Conservation (phyloP, 352 stramenopile genomes). For the Saprolegnia diclina region DNA sequence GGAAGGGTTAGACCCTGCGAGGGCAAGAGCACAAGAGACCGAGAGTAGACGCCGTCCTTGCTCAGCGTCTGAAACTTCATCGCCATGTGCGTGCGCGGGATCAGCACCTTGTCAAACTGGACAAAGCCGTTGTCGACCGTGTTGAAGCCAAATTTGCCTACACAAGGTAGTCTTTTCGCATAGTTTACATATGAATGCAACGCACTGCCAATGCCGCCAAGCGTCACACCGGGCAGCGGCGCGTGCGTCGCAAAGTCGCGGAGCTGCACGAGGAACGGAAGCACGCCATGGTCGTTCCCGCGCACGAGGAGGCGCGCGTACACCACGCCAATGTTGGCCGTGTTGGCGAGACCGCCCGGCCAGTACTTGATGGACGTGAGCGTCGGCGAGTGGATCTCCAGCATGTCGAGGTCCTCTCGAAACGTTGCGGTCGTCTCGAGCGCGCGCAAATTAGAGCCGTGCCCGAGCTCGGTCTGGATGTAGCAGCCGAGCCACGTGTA, state of each 20-base stretch:
- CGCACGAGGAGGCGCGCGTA: constrained; percentile 89
- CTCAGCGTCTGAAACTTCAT: constrained; percentile 23
- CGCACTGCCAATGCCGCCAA: constrained; percentile 53
- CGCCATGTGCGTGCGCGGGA: constrained; percentile 65
- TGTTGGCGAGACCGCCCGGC: constrained; percentile 73
- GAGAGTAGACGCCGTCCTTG: constrained; percentile 16
- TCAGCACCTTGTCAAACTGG: constrained; percentile 65
- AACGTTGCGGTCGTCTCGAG: constrained; percentile 96
- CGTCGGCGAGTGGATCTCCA: constrained; percentile 93
- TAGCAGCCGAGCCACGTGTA: constrained; percentile 55
- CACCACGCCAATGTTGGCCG: constrained; percentile 92
- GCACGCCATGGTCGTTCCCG: constrained; percentile 81
- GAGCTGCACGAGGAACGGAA: constrained; percentile 95
- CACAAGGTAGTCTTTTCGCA: too few relatives aligned
- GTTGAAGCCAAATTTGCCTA: constrained; percentile 60
- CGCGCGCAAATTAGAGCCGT: constrained; percentile 77
- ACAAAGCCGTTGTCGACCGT: constrained; percentile 76
- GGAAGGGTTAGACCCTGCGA: too few relatives aligned
- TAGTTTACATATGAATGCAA: too few relatives aligned
- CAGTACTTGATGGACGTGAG: constrained; percentile 95
- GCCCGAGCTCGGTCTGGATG: constrained; percentile 89
- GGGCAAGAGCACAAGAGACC: neutral
- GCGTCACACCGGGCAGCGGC: constrained; percentile 43
- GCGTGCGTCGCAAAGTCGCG: constrained; percentile 77
- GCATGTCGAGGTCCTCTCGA: constrained; percentile 80